A percentile compares a stretch with the other conserved stretches of the same genome.
These are phyloP conservation scores for Venturia asperata DNA, from an alignment of 2,329 filamentous ascomycete genomes.

Conservation along the genomic window DNA sequence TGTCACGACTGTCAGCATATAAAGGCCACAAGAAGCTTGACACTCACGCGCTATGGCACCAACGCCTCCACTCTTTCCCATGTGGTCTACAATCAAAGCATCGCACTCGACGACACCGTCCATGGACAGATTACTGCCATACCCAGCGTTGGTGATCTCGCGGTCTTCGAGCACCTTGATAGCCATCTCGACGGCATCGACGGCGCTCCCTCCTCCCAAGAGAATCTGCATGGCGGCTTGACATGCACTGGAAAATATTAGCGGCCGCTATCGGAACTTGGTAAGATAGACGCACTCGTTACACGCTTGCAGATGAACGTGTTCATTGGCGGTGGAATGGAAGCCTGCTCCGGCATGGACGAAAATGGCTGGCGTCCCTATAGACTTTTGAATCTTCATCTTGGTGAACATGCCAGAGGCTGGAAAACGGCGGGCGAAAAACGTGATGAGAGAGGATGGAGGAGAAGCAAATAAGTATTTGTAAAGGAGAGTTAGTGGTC, in stretches of 20 bases:
- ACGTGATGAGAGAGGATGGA: background rate
- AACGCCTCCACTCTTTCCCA: constrained; percentile 84
- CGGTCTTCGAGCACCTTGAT: constrained; percentile 84
- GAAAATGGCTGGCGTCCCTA: constrained; percentile 59
- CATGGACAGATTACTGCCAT: constrained; percentile 87
- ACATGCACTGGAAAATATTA: constrained; percentile 57
- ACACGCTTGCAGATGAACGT: constrained; percentile 76
- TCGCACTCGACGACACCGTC: constrained; percentile 92
- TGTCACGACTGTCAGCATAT: constrained; percentile 34
- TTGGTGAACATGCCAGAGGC: constrained; percentile 4
- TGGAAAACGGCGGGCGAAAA: background rate
- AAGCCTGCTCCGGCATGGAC: constrained; percentile 94
- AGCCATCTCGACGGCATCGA: constrained; percentile 85
- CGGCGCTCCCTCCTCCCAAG: constrained; percentile 67
- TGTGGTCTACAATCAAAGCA: constrained; percentile 85
- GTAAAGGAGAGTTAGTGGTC: background rate
- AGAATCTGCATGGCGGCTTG: constrained; percentile 75
- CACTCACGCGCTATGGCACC: constrained; percentile 80
- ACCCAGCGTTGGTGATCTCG: constrained; percentile 94
- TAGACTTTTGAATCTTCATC: background rate
- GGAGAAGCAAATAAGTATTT: background rate
- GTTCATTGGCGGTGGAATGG: constrained; percentile 81
- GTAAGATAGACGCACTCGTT: constrained; percentile 59
- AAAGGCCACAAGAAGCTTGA: background rate
- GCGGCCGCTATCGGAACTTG: constrained; percentile 2